Evolutionary conservation across 1,139 yeast species (phyloP), one percentile per base, ranked within the genome.

Genomic region (Suhomyces bokatorum): DNA sequence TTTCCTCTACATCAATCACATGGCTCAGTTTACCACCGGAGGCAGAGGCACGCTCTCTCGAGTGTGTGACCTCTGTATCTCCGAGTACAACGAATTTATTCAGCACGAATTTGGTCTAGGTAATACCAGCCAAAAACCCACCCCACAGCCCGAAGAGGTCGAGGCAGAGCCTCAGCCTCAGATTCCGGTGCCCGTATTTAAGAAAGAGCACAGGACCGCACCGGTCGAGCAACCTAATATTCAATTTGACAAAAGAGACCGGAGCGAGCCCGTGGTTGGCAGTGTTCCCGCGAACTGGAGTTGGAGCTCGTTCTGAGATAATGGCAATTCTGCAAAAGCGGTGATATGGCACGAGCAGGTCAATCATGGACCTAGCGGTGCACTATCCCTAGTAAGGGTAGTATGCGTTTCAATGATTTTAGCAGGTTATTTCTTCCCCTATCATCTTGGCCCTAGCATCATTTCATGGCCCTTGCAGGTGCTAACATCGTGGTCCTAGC

Each of bases 211-310:
- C 29, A 30, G 44, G 14, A 40, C 39, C 7, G 20, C 35, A 10
- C 36, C 34, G 8, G 37, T 35, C n/a, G 37, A 40, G 28, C 29
- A 37, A 13, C 39, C 47, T n/a, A 37, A 35, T 11, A 32, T 29
- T 11, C 44, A 43, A 9, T 44, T 37, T 15, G 47, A 44, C 20
- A 44, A 40, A 34, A 44, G 39, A 20, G 44, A 31, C 11, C 52
- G 63, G 44, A 51, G 48, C 33, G 71, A 66, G 14, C 71, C 62
- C 47, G 42, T 67, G 35, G 81, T 71, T 13, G 82, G 83, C 5
- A 76, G 81, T 47, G 80, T 83, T 30, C 89, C 89, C 6, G 86
- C 83, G n/a, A 85, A 83, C 56, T 83, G 89, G 89, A 82, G 83
- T 56, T 83, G 90, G 90, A 80, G 85, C 55, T 81, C 87, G 13